Evolutionary conservation across 1,284 basidiomycete genomes (phyloP).

Genomic region (Stygiomarasmius scandens): DNA sequence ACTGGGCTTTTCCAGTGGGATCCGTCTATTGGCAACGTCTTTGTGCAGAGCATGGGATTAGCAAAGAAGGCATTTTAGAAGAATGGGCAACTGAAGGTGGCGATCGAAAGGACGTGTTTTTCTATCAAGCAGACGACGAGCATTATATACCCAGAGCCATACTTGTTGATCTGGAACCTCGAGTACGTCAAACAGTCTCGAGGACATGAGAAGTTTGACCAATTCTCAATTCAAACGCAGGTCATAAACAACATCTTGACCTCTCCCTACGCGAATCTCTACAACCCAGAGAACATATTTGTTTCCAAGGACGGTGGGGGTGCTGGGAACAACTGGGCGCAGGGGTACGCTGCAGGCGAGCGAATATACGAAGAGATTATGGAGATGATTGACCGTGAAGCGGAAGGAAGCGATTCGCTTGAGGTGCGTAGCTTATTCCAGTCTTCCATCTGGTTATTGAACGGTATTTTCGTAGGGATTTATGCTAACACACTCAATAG

Average conservation of each 20-base stretch:
- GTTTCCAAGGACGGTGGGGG: slow-evolving; percentile 95
- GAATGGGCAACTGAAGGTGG: slow-evolving; percentile 94
- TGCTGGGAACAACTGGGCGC: slow-evolving; percentile 99
- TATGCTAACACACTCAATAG: slow-evolving; percentile 98
- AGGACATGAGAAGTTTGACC: neutral
- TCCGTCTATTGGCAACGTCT: slow-evolving; percentile 95
- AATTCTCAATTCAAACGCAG: slow-evolving; percentile 41
- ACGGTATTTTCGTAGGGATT: slow-evolving; percentile 72
- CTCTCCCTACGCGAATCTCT: slow-evolving; percentile 91
- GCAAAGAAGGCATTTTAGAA: slow-evolving; percentile 89
- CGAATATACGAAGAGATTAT: slow-evolving; percentile 95
- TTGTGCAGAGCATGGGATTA: slow-evolving; percentile 96
- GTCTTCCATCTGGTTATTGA: neutral
- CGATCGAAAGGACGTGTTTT: slow-evolving; percentile 99
- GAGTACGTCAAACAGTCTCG: slow-evolving; percentile 42
- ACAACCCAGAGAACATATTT: slow-evolving; percentile 99
- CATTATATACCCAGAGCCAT: slow-evolving; percentile 98
- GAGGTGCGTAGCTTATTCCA: slow-evolving; percentile 64
- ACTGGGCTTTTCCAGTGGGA: slow-evolving; percentile 59
- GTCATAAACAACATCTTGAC: slow-evolving; percentile 95
- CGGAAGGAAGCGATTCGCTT: slow-evolving; percentile 96
- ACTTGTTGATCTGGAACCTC: slow-evolving; percentile 95
- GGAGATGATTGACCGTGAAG: slow-evolving; percentile 99
- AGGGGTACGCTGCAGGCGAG: slow-evolving; percentile 91
- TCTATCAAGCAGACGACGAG: slow-evolving; percentile 99